A percentile compares a stretch with the other conserved stretches of the same genome.
Evolutionary conservation across 768 basidiomycete genomes (phyloP).

Genomic region (Xerocomellus dryophilus): DNA sequence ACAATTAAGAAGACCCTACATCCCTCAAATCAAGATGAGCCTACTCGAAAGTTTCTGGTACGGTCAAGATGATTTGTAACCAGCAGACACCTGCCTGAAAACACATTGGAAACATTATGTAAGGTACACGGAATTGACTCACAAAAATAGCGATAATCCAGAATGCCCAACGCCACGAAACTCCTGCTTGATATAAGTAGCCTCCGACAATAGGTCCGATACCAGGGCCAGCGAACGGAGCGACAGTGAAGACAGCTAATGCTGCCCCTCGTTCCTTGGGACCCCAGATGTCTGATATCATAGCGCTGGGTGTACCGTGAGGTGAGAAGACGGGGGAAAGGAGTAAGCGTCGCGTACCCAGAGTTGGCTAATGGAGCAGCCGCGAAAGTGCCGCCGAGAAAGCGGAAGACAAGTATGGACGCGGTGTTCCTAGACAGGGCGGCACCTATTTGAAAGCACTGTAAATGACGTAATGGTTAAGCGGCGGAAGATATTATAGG

Average conservation of each 20-base stretch:
- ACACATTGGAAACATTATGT: neutral
- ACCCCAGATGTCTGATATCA: slow-evolving; percentile 64
- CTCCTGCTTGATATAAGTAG: slow-evolving; percentile 35
- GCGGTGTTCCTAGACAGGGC: slow-evolving; percentile 60
- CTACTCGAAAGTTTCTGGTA: slow-evolving; percentile 67
- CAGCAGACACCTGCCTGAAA: slow-evolving; percentile 48
- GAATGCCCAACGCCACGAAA: slow-evolving; percentile 67
- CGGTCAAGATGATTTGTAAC: slow-evolving; percentile 47
- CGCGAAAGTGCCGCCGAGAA: slow-evolving; percentile 69
- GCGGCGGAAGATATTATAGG: neutral
- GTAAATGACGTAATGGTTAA: neutral
- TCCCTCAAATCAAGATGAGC: slow-evolving; percentile 22
- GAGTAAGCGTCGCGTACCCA: slow-evolving; percentile 40
- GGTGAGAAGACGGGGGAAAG: neutral
- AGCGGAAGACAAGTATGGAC: slow-evolving; percentile 65
- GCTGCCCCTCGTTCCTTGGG: slow-evolving; percentile 60
- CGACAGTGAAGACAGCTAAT: slow-evolving; percentile 59
- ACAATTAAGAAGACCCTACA: slow-evolving; percentile 18
- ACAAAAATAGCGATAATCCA: slow-evolving; percentile 61
- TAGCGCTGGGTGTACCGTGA: slow-evolving; percentile 33
- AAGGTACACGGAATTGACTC: slow-evolving; percentile 18
- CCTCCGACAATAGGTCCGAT: slow-evolving; percentile 55
- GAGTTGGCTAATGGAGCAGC: slow-evolving; percentile 67
- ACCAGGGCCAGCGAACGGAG: slow-evolving; percentile 67
- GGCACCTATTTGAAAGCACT: slow-evolving; percentile 62